Percentiles rank a stretch among this genome's conserved stretches.
These are phyloP conservation scores for Leptosphaerulina australis DNA, from an alignment of 2,329 filamentous ascomycete species.

Conservation along the genomic window DNA sequence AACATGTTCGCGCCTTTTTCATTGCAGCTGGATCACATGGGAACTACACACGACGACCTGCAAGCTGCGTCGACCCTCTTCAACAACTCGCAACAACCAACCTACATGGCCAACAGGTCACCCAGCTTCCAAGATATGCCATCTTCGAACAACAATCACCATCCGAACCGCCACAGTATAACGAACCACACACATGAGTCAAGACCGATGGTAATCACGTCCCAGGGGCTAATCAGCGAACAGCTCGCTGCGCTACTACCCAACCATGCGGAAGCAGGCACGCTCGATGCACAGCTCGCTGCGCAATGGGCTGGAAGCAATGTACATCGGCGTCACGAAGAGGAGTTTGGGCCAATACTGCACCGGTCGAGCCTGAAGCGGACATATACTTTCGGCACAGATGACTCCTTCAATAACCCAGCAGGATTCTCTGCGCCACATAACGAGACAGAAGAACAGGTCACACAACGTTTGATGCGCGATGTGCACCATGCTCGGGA, in stretches of 20 bases:
- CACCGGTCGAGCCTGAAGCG: constrained; percentile 33
- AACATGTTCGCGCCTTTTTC: constrained; percentile 22
- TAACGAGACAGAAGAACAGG: constrained; percentile 31
- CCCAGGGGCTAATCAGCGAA: constrained; percentile 36
- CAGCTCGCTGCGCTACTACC: constrained; percentile 41
- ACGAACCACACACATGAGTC: constrained; percentile 5
- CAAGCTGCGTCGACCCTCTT: constrained; percentile 44
- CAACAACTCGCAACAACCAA: constrained; percentile 39
- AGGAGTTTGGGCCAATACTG: constrained; percentile 26
- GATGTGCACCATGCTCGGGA: constrained; percentile 31
- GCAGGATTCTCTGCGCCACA: constrained; percentile 35
- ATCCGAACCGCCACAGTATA: constrained; percentile 4
- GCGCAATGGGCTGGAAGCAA: constrained; percentile 35
- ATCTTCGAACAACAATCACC: constrained; percentile 7
- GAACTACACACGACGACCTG: constrained; percentile 39
- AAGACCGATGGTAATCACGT: constrained; percentile 31
- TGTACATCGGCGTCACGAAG: constrained; percentile 24
- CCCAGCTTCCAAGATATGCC: constrained; percentile 32
- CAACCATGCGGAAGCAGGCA: constrained; percentile 34
- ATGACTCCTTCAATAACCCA: constrained; percentile 43
- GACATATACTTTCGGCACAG: constrained; percentile 46
- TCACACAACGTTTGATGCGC: constrained; percentile 33
- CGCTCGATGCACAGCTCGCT: constrained; percentile 38
- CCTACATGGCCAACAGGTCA: constrained; percentile 28
- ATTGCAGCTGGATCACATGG: constrained; percentile 22